These are phyloP conservation scores for Avena atlantica DNA, from an alignment of 176 grass and related monocot genomes.

Conservation along the genomic window DNA sequence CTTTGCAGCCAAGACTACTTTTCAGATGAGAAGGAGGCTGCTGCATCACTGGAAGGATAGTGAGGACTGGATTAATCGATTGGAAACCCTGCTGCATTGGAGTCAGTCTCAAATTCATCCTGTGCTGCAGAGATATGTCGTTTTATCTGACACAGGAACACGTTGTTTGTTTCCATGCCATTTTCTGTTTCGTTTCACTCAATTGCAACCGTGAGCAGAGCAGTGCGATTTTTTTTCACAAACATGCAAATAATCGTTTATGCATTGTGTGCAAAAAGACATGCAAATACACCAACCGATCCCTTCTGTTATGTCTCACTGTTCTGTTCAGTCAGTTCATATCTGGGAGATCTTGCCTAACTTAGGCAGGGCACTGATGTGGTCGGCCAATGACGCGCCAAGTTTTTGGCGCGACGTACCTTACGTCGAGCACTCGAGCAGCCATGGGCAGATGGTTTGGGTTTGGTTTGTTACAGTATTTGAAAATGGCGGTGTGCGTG, in stretches of 20 bases:
- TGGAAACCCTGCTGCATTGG: background rate
- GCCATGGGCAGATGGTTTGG: too few species aligned
- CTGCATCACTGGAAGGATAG: conserved; percentile 43
- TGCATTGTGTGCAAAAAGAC: background rate
- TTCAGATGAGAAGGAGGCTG: conserved; percentile 49
- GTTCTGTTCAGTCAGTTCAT: background rate
- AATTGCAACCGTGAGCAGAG: background rate
- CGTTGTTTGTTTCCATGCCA: background rate
- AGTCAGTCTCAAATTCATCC: background rate
- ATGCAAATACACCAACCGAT: background rate
- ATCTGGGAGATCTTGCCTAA: background rate
- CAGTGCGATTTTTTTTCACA: background rate
- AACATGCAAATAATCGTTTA: conserved; percentile 28
- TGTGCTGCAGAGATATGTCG: background rate
- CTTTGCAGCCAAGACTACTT: conserved; percentile 71
- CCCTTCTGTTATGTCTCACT: background rate
- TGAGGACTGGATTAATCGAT: background rate
- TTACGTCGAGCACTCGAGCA: too few species aligned
- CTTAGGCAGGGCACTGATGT: too few species aligned
- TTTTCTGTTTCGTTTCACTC: background rate
- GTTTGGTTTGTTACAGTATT: too few species aligned
- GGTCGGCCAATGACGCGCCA: too few species aligned
- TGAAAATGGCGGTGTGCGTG: too few species aligned
- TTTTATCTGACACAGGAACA: background rate
- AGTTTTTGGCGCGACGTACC: too few species aligned